Base-by-base conservation (phyloP, 2,329 filamentous ascomycete genomes). In the Fusarium piperis region DNA sequence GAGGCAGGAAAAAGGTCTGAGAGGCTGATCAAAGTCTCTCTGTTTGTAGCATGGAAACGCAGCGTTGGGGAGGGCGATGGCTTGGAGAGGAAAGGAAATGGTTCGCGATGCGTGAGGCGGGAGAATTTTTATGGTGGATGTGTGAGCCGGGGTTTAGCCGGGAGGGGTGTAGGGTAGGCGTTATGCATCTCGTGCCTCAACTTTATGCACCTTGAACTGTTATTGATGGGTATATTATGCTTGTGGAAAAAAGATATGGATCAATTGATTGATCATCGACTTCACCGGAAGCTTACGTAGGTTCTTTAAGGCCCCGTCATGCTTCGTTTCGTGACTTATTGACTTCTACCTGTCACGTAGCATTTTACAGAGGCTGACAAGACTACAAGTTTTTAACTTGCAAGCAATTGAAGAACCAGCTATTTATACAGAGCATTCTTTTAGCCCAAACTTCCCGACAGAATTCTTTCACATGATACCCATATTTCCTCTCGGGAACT, bases 31-130 rank as follows among this genome's bases (percentile, higher is more conserved):
- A 52, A 51, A 35, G 62, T 72, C 76, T 86, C 86, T 93, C 88
- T 85, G 89, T 90, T 89, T 93, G 92, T 92, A 92, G 93, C 93
- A 95, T 94, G 94, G 93, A 95, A 95, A 95, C 92, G 92, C 93
- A 93, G 93, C 93, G 89, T 93, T 95, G 92, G 90, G 88, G 89
- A 92, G 92, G 92, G 91, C 90, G 92, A 89, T 91, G 73, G 90
- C 91, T 93, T 81, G 73, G 68, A 82, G 82, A 79, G 81, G 79
- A 83, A 83, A 79, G n/a, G 78, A 81, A 81, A 51, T 59, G 60
- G 11, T 71, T 56, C 20, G 38, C 20, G 18, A 41, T 18, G 48
- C 8, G 48, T 23, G 48, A n/a, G n/a, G 16, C 9, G 48, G 59
- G 62, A 65, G 62, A 72, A 70, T 72, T 71, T 65, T 69, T 65